Percentiles rank a stretch among this genome's conserved stretches.
phyloP scores from a whole-genome alignment of 2,329 filamentous ascomycete genomes.

The Magnaporthiopsis incrustans region DNA sequence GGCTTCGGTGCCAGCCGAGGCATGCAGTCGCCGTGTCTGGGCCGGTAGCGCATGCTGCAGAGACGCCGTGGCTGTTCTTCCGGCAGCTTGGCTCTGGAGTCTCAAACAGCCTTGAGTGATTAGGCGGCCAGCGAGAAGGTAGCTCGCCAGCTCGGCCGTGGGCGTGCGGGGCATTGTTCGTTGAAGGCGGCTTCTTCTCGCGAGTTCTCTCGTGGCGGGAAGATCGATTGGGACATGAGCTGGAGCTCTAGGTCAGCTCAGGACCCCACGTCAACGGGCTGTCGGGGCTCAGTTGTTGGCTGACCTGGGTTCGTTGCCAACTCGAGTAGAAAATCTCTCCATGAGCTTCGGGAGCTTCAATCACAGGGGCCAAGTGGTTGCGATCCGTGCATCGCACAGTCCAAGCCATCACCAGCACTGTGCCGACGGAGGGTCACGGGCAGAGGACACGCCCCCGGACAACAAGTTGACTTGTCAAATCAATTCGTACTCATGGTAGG shows the following conservation, averaged over 20 bases:
- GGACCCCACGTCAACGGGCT: too few species aligned
- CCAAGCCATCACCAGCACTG: too few species aligned
- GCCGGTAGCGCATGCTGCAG: background rate
- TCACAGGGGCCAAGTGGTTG: too few species aligned
- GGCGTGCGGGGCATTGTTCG: constrained; percentile 36
- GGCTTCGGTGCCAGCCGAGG: background rate
- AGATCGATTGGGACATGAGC: background rate
- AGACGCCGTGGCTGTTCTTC: background rate
- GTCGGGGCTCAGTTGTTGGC: background rate
- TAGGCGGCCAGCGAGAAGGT: constrained; percentile 39
- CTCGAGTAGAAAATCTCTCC: background rate
- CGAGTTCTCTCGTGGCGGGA: too few species aligned
- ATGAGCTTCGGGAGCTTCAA: background rate
- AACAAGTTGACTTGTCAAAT: too few species aligned
- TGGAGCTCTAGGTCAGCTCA: background rate
- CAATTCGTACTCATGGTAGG: too few species aligned
- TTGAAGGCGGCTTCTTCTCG: background rate
- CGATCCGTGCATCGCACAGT: too few species aligned
- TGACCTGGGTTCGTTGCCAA: background rate
- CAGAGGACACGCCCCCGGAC: too few species aligned
- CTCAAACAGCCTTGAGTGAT: constrained; percentile 33
- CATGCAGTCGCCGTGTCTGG: background rate
- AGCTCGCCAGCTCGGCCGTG: constrained; percentile 36
- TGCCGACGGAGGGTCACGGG: too few species aligned
- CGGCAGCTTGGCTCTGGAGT: background rate